A percentile compares a stretch with the other conserved stretches of the same genome.
These are phyloP conservation scores for Silene latifolia DNA, from an alignment of 148 eudicot species.

Conservation along the genomic window DNA sequence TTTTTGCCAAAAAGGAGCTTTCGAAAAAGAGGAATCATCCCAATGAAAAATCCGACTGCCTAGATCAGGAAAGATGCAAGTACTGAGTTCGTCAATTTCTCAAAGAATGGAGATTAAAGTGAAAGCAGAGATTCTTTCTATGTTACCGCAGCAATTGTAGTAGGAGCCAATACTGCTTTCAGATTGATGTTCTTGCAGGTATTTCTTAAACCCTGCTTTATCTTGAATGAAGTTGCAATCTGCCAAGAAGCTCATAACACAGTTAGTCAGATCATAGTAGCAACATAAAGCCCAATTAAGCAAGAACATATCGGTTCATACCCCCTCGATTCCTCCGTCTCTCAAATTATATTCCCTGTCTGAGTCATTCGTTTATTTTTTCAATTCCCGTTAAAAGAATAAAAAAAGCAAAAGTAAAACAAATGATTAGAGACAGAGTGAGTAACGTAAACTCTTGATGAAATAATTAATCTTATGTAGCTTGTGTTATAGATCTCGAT, in stretches of 20 bases:
- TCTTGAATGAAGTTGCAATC: constrained; percentile 15
- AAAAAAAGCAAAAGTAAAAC: too few relatives aligned
- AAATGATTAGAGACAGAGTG: too few relatives aligned
- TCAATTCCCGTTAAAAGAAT: too few relatives aligned
- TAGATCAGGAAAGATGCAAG: neutral
- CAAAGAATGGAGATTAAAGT: neutral
- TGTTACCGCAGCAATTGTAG: constrained; percentile 37
- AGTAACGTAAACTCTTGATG: too few relatives aligned
- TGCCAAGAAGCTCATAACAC: constrained; percentile 6
- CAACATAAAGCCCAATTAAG: neutral
- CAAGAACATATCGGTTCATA: too few relatives aligned
- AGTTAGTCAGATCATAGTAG: neutral
- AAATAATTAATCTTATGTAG: too few relatives aligned
- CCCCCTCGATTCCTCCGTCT: too few relatives aligned
- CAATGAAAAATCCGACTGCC: constrained; percentile 24
- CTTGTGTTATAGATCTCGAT: too few relatives aligned
- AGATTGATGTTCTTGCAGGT: constrained; percentile 24
- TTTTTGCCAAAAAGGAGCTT: constrained; percentile 21
- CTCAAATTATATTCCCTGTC: too few relatives aligned
- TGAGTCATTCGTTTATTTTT: too few relatives aligned
- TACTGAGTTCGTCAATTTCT: neutral
- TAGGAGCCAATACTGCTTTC: constrained; percentile 36
- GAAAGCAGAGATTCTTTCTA: neutral
- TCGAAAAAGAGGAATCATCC: constrained; percentile 21
- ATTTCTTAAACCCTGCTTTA: constrained; percentile 15